Conservation (phyloP, 2,329 filamentous ascomycete genomes). For the Scedosporium minutisporum region DNA sequence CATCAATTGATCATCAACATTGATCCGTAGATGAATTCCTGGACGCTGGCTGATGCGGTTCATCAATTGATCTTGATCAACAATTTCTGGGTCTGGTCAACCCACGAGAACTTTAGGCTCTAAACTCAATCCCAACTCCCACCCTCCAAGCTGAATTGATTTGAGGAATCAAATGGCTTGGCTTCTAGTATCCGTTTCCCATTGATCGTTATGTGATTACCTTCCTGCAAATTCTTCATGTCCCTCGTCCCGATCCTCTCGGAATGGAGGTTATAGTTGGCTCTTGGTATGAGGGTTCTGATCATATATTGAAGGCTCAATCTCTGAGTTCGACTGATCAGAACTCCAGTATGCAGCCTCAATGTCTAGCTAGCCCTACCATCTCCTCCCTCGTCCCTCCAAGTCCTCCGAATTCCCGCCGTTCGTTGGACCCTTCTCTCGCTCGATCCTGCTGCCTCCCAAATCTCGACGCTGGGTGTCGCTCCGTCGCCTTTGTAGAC, state of each 20-base stretch:
- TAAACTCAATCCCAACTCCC: background rate
- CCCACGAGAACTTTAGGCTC: background rate
- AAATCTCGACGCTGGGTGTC: background rate
- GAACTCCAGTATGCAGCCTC: too few relatives aligned
- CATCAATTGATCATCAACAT: background rate
- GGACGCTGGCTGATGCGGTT: background rate
- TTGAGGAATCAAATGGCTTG: too few relatives aligned
- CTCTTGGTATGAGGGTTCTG: background rate
- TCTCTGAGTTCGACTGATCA: too few relatives aligned
- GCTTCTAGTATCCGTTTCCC: too few relatives aligned
- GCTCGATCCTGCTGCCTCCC: background rate
- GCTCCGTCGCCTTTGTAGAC: background rate
- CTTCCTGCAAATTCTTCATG: background rate
- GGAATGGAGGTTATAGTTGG: background rate
- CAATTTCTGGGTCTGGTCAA: background rate
- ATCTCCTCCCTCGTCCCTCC: background rate
- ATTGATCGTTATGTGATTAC: background rate
- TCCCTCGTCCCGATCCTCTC: background rate
- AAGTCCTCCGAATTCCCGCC: background rate
- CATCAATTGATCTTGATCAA: background rate
- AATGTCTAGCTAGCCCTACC: background rate
- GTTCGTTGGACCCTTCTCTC: background rate
- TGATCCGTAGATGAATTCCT: background rate
- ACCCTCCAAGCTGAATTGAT: background rate
- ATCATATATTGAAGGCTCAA: too few relatives aligned